A percentile compares a stretch with the other conserved stretches of the same genome.
Conservation (phyloP, 768 basidiomycete genomes). For the Suillus sp. region DNA sequence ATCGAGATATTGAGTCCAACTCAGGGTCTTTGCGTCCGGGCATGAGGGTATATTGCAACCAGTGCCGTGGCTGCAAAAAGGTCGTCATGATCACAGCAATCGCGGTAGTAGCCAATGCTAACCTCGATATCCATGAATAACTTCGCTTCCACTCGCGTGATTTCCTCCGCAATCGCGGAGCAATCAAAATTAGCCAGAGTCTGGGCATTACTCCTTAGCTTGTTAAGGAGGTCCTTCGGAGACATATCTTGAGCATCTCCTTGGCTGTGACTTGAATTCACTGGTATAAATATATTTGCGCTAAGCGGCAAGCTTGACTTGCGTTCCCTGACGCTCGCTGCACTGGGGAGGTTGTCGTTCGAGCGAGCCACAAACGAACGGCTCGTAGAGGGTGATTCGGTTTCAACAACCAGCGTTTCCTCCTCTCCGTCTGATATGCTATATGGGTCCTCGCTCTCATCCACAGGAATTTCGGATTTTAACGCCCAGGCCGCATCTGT, state of each 20-base stretch:
- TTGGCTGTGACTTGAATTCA: slow-evolving; percentile 28
- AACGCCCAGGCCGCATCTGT: slow-evolving; percentile 75
- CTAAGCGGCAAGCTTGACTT: slow-evolving; percentile 68
- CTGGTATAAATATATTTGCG: slow-evolving; percentile 43
- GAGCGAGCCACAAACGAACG: slow-evolving; percentile 24
- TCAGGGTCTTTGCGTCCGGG: slow-evolving; percentile 66
- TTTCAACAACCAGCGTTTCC: slow-evolving; percentile 35
- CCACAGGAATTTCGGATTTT: slow-evolving; percentile 56
- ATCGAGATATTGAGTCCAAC: slow-evolving; percentile 69
- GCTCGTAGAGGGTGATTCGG: slow-evolving; percentile 35
- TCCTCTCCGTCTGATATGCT: slow-evolving; percentile 57
- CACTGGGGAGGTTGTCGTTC: slow-evolving; percentile 24
- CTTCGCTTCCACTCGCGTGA: slow-evolving; percentile 71
- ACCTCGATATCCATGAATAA: slow-evolving; percentile 81
- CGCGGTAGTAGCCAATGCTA: slow-evolving; percentile 20
- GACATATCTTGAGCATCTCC: slow-evolving; percentile 41
- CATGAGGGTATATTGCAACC: slow-evolving; percentile 77
- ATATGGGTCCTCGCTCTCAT: slow-evolving; percentile 66
- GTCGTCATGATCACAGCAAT: slow-evolving; percentile 7
- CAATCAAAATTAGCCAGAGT: slow-evolving; percentile 60
- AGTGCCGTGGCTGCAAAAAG: slow-evolving; percentile 73
- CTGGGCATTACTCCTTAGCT: slow-evolving; percentile 58
- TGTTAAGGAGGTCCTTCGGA: slow-evolving; percentile 62
- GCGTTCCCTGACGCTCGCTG: slow-evolving; percentile 51
- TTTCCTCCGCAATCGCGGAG: slow-evolving; percentile 79